phyloP scores from a whole-genome alignment of 176 grass and related monocot genomes.

The Musa troglodytarum region DNA sequence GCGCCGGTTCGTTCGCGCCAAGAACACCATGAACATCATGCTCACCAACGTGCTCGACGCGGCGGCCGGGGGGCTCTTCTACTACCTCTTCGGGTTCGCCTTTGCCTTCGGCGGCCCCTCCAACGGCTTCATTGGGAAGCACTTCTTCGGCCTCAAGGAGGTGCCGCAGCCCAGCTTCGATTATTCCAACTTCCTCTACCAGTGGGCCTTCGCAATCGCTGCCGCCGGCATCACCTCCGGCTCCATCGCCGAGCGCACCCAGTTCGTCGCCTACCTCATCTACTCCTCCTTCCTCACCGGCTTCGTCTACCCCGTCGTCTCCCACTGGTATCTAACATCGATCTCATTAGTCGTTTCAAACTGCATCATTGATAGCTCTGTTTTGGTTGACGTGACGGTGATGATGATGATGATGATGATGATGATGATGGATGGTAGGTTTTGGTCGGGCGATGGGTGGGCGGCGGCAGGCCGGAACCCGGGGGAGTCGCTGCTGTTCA shows the following conservation, averaged over 20 bases:
- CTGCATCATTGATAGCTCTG: background rate
- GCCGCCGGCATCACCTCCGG: conserved; percentile 36
- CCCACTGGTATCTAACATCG: conserved; percentile 23
- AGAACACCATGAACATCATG: conserved; percentile 37
- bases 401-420: background rate
- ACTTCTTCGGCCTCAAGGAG: conserved; percentile 29
- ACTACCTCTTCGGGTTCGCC: conserved; percentile 35
- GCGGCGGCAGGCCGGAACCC: conserved; percentile 8
- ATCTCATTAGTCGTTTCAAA: background rate
- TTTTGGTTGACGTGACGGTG: background rate
- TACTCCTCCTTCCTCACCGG: conserved; percentile 37
- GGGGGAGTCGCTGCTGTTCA: conserved; percentile 18
- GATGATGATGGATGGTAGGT: conserved; percentile 4
- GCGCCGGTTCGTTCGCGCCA: conserved; percentile 23
- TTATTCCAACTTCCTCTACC: conserved; percentile 33
- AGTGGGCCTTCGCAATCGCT: conserved; percentile 37
- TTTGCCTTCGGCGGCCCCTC: conserved; percentile 35
- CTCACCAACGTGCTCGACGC: conserved; percentile 34
- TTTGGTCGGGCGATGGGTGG: conserved; percentile 37
- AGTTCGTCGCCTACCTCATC: conserved; percentile 30
- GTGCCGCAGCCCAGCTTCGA: conserved; percentile 26
- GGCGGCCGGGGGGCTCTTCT: conserved; percentile 21
- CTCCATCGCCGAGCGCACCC: conserved; percentile 34
- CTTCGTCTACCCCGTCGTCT: conserved; percentile 36
- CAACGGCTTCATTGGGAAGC: conserved; percentile 27